A percentile compares a stretch with the other conserved stretches of the same genome.
phyloP scores from a whole-genome alignment of 139 green algal species.

The Pleodorina starrii region DNA sequence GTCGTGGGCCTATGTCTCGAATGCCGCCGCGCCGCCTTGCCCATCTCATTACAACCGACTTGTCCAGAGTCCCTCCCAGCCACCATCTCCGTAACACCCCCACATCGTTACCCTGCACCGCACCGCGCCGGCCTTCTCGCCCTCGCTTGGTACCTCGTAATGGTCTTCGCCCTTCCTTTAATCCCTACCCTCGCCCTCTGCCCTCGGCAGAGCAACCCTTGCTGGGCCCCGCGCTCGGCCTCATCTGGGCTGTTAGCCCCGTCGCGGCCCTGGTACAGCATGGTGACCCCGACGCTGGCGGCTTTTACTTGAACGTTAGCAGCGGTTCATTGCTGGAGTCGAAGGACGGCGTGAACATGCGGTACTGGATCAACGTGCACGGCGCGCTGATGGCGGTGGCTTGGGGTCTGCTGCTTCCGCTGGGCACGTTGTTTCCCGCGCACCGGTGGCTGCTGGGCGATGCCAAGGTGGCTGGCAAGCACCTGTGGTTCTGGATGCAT shows the following conservation, averaged over 20 bases:
- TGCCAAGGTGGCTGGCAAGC: not conserved
- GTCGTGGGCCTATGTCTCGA: no score
- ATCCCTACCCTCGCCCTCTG: no score
- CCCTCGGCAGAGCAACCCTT: no score
- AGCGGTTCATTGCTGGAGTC: not conserved
- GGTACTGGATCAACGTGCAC: slow-evolving; percentile 51
- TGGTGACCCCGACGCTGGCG: not conserved
- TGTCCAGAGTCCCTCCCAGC: no score
- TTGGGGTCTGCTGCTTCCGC: slow-evolving; percentile 49
- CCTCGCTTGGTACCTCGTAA: no score
- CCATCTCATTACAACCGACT: no score
- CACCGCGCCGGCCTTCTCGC: no score
- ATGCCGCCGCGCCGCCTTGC: no score
- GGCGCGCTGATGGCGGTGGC: slow-evolving; percentile 53
- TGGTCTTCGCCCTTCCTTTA: no score
- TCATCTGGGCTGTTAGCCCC: slow-evolving; percentile 18
- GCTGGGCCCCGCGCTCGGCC: no score
- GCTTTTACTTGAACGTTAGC: slow-evolving; percentile 3
- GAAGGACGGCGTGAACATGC: not conserved
- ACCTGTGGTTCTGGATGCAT: slow-evolving; percentile 39
- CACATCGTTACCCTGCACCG: no score
- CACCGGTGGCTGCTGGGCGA: slow-evolving; percentile 45
- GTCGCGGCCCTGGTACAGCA: not conserved
- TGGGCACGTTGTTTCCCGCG: slow-evolving; percentile 30
- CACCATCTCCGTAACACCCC: no score